Evolutionary conservation across 129 eudicot species (phyloP).

Genomic region (Glebionis coronaria): DNA sequence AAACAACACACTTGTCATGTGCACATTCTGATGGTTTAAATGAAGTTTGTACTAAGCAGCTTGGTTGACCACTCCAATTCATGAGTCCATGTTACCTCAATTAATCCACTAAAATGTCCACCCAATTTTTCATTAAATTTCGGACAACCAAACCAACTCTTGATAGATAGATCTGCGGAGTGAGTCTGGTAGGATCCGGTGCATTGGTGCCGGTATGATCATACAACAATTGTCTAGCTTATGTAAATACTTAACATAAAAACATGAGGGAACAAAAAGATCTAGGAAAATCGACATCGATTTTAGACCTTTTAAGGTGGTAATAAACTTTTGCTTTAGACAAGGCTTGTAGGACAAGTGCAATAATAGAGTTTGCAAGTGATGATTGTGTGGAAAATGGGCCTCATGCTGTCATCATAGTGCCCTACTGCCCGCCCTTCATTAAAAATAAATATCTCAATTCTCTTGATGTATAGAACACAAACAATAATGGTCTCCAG

Average conservation of each 20-base stretch:
- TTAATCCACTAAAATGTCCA: slow-evolving; percentile 19
- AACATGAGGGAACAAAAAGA: background rate
- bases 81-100: slow-evolving; percentile 41
- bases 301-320: slow-evolving; percentile 15
- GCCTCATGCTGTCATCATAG: slow-evolving; percentile 28
- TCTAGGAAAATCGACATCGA: background rate
- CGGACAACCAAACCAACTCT: slow-evolving; percentile 4
- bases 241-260: no score
- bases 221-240: no score
- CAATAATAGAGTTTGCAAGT: slow-evolving; percentile 31
- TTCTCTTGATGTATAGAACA: slow-evolving; percentile 6
- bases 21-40: slow-evolving; percentile 27
- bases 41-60: slow-evolving; percentile 37
- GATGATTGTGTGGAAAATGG: slow-evolving; percentile 19
- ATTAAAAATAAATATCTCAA: background rate
- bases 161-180: no score
- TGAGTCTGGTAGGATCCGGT: no score
- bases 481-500: background rate
- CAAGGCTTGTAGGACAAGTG: slow-evolving; percentile 27
- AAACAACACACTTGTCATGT: slow-evolving; percentile 36
- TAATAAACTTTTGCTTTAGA: slow-evolving; percentile 22
- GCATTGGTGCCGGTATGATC: no score
- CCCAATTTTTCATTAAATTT: slow-evolving; percentile 22
- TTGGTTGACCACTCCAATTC: slow-evolving; percentile 27
- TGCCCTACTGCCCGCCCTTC: no score